Base-by-base conservation (phyloP, 2,329 filamentous ascomycete species). In the Fusarium pseudograminearum region DNA sequence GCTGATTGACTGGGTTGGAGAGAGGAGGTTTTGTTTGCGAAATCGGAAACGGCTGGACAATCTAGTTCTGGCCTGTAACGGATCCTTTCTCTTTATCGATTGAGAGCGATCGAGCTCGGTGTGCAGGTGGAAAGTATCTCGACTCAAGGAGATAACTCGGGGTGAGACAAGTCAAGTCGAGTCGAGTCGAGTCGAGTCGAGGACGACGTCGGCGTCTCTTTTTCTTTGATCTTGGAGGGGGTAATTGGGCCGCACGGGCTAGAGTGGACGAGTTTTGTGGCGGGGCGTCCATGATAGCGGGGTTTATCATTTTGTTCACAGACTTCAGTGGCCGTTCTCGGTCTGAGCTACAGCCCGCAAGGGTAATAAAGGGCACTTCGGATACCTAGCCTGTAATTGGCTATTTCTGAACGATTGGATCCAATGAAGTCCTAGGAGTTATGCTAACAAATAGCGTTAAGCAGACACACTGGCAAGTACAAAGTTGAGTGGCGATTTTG, bases 281-380 rank as follows among this genome's bases (percentile, higher is more conserved):
- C 71, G 73, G 73, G 73, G 73, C 73, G 64, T 65, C 57, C 68
- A 58, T 48, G 57, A 65, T 69, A 69, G 72, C 71, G 72, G 73
- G 73, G 73, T 69, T 30, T 47, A 69, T 59, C 34, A 57, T 38
- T 54, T 54, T 45, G 40, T 56, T 56, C 47, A 41, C 45, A 31
- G 42, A 26, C 31, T 62, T 33, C 48, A 60, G 59, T 26, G 47
- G 69, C 69, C 67, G 69, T 69, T 70, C 61, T 75, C 63, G 69
- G 64, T 53, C 26, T 44, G n/a, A 57, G 46, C n/a, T n/a, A n/a
- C n/a, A n/a, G n/a, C n/a, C n/a, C n/a, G n/a, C n/a, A n/a, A n/a
- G n/a, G n/a, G n/a, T n/a, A n/a, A n/a, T n/a, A n/a, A n/a, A n/a
- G n/a, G n/a, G n/a, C n/a, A n/a, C n/a, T n/a, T n/a, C n/a, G n/a